Evolutionary conservation across 345 rosid genomes (phyloP).

Genomic region (Crucihimalaya himalaica): DNA sequence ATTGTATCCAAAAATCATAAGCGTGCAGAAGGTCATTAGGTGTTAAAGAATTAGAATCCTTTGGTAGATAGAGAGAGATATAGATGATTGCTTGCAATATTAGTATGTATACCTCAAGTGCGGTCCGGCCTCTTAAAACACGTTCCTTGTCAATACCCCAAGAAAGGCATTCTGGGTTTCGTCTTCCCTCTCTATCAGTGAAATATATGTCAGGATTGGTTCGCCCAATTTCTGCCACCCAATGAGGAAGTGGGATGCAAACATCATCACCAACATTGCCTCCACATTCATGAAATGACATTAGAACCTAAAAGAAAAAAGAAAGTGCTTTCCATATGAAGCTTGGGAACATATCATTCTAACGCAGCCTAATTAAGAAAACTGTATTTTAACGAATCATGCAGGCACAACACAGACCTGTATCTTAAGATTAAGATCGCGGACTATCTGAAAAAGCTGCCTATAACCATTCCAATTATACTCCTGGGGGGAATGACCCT

Average conservation of each 20-base stretch:
- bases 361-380: conserved; percentile 2
- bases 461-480: conserved; percentile 95
- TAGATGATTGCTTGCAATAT: conserved; percentile 1
- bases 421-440: conserved; percentile 79
- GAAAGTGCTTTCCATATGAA: conserved; percentile 8
- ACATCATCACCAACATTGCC: conserved; percentile 98
- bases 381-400: neutral
- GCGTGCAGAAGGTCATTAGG: conserved; percentile 5
- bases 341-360: neutral
- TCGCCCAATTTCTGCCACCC: conserved; percentile 97
- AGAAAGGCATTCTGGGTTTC: conserved; percentile 94
- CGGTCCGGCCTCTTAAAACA: conserved; percentile 89
- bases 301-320: conserved; percentile 65
- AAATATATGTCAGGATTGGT: conserved; percentile 90
- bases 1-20: neutral
- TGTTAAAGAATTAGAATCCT: conserved; percentile 7
- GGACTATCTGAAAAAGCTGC: conserved; percentile 78
- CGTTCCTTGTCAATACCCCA: conserved; percentile 98
- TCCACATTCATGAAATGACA: conserved; percentile 99
- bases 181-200: conserved; percentile 97
- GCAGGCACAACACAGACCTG: conserved; percentile 58
- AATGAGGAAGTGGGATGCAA: conserved; percentile 93
- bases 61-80: neutral
- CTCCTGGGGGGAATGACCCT: conserved; percentile 82
- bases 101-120: conserved; percentile 70